Evolutionary conservation across 1,139 yeast genomes (phyloP), one percentile per base, ranked within the genome.

Genomic region (Geotrichum fermentans): DNA sequence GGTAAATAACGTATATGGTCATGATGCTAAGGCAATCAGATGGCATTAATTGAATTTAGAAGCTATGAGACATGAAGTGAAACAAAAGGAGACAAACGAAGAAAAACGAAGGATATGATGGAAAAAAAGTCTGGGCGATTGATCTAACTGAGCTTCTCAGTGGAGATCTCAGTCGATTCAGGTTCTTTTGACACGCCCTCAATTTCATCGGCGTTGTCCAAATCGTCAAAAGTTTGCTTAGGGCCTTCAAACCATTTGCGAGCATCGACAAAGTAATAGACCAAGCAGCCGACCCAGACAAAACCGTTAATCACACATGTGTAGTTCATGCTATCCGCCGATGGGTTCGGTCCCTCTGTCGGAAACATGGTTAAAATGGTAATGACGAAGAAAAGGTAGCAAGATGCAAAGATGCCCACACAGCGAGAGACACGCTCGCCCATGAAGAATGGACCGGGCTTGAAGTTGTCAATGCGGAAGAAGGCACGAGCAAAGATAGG

Each of bases 171-270:
- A 21, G 24, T n/a, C 6, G 29, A 14, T 2, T 29, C 5, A n/a
- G 8, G 11, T n/a, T 39, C 42, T 2, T 24, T 3, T 17, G 24
- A 11, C 10, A 39, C 13, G n/a, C 42, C 42, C 6, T 39, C 28
- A 24, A 10, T 6, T 10, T 10, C 28, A 24, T 24, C 10, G 28
- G 10, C 28, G 28, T 24, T 10, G 28, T 24, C 28, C 28, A n/a
- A n/a, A 1, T 56, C 60, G 36, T 73, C 77, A 58, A 79, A 62
- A 56, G 80, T 79, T 54, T 76, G 71, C 62, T 70, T 75, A 28
- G 86, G 87, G n/a, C 87, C 87, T 28, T 65, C 64, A 65, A 79
- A 81, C 77, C 82, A 74, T 58, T 76, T 79, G 54, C 73, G 76
- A 21, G 84, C 86, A 56, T 73, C 76, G n/a, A 74, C 65, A 41